A percentile compares a stretch with the other conserved stretches of the same genome.
Evolutionary conservation across 1,284 basidiomycete species (phyloP).

Genomic region (Tilletia setariae): DNA sequence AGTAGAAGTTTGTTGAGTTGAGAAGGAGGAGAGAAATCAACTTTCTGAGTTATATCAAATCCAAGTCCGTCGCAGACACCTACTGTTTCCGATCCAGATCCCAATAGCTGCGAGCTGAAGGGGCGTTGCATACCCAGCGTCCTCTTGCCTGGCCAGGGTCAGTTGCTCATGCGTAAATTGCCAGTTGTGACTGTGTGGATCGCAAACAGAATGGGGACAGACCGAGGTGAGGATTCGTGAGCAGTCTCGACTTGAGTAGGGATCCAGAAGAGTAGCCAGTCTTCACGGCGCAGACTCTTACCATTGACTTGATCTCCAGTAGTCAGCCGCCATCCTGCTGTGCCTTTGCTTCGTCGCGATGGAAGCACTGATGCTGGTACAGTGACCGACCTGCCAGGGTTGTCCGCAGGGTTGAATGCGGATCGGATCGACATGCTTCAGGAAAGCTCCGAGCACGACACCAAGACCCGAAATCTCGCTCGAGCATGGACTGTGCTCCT

Average conservation of each 20-base stretch:
- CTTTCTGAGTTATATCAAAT: not conserved
- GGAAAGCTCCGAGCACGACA: too few species aligned
- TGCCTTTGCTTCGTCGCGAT: not conserved
- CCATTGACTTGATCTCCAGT: constrained; percentile 49
- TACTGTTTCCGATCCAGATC: constrained; percentile 47
- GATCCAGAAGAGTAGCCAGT: not conserved
- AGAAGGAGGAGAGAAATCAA: not conserved
- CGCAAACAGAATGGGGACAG: not conserved
- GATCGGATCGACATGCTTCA: too few species aligned
- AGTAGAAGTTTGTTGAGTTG: not conserved
- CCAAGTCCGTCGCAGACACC: constrained; percentile 14
- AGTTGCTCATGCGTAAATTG: constrained; percentile 42
- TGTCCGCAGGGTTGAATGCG: too few species aligned
- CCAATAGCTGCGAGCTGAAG: constrained; percentile 41
- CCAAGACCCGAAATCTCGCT: too few species aligned
- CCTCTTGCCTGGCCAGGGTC: constrained; percentile 39
- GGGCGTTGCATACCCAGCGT: constrained; percentile 36
- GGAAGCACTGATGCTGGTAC: not conserved
- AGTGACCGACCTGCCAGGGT: too few species aligned
- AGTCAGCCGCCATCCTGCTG: constrained; percentile 45
- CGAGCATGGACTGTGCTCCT: too few species aligned
- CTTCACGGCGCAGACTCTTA: constrained; percentile 21
- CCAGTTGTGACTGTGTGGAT: constrained; percentile 43
- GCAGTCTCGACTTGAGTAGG: not conserved
- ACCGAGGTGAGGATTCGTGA: not conserved